Evolutionary conservation across 2,329 filamentous ascomycete species (phyloP).

Genomic region (Phoma sp.): DNA sequence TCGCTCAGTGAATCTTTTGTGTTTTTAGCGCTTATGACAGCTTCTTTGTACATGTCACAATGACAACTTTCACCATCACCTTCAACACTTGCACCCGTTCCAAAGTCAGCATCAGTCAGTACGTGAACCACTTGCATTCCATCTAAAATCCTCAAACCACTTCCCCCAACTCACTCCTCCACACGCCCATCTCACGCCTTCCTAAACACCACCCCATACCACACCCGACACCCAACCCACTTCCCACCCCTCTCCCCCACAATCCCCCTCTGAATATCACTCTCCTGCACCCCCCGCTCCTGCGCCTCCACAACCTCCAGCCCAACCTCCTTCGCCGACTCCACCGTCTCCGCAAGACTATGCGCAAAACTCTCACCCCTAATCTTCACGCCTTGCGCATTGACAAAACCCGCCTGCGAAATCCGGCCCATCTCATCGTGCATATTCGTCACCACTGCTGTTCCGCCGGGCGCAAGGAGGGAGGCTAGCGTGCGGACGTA

Average conservation of each 20-base stretch:
- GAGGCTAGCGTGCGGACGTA: slow-evolving; percentile 59
- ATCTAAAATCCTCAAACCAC: too few relatives aligned
- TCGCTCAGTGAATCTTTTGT: background rate
- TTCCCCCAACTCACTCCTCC: background rate
- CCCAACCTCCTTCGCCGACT: slow-evolving; percentile 52
- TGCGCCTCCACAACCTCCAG: slow-evolving; percentile 37
- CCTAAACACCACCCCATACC: slow-evolving; percentile 49
- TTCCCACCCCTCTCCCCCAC: slow-evolving; percentile 48
- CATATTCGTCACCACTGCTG: slow-evolving; percentile 72
- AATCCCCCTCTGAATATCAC: slow-evolving; percentile 37
- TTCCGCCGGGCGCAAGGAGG: slow-evolving; percentile 56
- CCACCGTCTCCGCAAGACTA: slow-evolving; percentile 60
- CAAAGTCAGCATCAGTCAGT: too few relatives aligned
- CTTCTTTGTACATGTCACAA: slow-evolving; percentile 6
- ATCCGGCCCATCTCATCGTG: slow-evolving; percentile 68
- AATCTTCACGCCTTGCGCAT: slow-evolving; percentile 62
- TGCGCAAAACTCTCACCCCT: slow-evolving; percentile 67
- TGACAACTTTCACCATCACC: background rate
- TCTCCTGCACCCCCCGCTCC: slow-evolving; percentile 42
- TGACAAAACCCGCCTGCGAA: slow-evolving; percentile 69
- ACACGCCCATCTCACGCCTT: slow-evolving; percentile 17
- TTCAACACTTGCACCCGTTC: too few relatives aligned
- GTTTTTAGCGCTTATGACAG: slow-evolving; percentile 8
- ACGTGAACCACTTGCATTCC: background rate
- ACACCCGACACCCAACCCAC: slow-evolving; percentile 52